Evolutionary conservation across 805 yeast genomes (phyloP), one percentile per base, ranked within the genome.

Genomic region (Yamadazyma sp.): DNA sequence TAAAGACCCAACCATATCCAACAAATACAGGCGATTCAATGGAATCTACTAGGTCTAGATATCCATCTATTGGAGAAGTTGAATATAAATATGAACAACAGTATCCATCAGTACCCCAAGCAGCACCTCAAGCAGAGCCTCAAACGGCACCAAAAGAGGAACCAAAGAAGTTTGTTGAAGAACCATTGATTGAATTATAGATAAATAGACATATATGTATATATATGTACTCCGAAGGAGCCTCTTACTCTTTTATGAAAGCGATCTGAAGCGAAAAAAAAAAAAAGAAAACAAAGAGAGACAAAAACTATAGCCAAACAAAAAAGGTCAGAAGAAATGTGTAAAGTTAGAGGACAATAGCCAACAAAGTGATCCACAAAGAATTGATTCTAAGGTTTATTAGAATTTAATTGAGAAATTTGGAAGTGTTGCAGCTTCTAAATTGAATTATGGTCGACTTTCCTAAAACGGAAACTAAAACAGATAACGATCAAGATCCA

Each of bases 171-270:
- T 36, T 30, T 27, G 48, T 42, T 4, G 45, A 50, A 10, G 70
- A 63, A 42, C 70, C 70, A 6, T 56, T 67, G 35, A 67, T 67
- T 36, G 73, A 67, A 41, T 44, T 67, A 27, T 65, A 49, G 34
- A 7, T 17, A n/a, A 16, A 11, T 33, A 19, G 28, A 25, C 5
- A 5, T 23, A 13, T 11, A 23, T 11, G 25, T 6, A 13, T 23
- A 6, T 23, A n/a, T n/a, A n/a, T n/a, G n/a, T n/a, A n/a, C n/a
- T n/a, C n/a, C n/a, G n/a, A n/a, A n/a, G n/a, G n/a, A n/a, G n/a
- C n/a, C n/a, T n/a, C n/a, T n/a, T n/a, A n/a, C n/a, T n/a, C n/a
- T n/a, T n/a, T n/a, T n/a, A n/a, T n/a, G n/a, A n/a, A n/a, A n/a
- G n/a, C n/a, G n/a, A n/a, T n/a, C n/a, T n/a, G n/a, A n/a, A n/a